phyloP scores from a whole-genome alignment of 176 grass and related monocot genomes.

The Triticum dicoccoides region DNA sequence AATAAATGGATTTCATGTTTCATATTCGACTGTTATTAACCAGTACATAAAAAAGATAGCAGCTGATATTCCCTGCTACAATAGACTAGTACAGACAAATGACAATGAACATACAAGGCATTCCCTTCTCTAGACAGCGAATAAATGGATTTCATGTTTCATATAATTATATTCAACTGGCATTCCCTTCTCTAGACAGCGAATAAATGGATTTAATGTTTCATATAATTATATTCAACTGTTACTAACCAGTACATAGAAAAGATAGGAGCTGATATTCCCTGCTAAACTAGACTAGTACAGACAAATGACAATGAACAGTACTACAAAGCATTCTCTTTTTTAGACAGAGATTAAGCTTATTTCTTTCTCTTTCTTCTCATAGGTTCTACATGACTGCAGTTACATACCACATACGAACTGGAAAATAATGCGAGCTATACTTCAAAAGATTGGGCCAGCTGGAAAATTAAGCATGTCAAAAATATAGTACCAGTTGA shows the following conservation, averaged over 20 bases:
- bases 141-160: too few species aligned
- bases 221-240: too few species aligned
- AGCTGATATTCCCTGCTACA: not conserved
- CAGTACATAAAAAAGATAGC: not conserved
- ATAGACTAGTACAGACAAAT: not conserved
- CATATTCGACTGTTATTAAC: not conserved
- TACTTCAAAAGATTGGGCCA: not conserved
- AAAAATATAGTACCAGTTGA: conserved; percentile 58
- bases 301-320: not conserved
- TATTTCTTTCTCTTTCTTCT: not conserved
- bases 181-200: too few species aligned
- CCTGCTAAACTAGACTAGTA: not conserved
- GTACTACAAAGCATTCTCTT: not conserved
- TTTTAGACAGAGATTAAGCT: not conserved
- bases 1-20: not conserved
- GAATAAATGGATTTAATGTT: too few species aligned
- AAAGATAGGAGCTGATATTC: not conserved
- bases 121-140: not conserved
- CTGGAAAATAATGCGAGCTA: conserved; percentile 7
- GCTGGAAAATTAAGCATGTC: conserved; percentile 1
- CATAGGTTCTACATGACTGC: not conserved
- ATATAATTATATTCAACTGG: too few species aligned
- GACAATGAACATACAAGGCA: not conserved
- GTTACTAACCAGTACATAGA: not conserved
- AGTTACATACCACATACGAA: not conserved